phyloP scores from a whole-genome alignment of 768 basidiomycete genomes.

The Cystofilobasidium macerans region DNA sequence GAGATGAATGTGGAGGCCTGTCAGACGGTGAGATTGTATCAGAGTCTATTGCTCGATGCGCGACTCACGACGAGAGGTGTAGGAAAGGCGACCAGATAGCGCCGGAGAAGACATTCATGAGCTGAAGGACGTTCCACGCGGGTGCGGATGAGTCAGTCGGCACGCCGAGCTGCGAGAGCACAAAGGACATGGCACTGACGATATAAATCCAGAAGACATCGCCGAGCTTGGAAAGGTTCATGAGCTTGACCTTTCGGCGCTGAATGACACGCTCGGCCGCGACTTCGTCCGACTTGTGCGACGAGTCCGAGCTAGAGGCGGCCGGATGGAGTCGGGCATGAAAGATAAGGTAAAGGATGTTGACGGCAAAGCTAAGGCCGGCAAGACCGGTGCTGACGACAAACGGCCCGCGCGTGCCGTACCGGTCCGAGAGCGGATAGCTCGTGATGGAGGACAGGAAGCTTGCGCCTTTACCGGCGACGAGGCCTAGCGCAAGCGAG shows the following conservation, averaged over 20 bases:
- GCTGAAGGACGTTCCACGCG: neutral
- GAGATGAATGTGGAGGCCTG: neutral
- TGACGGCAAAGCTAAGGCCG: constrained; percentile 46
- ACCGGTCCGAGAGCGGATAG: constrained; percentile 59
- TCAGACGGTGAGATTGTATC: too few species aligned
- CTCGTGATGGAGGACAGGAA: constrained; percentile 65
- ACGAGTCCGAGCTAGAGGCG: constrained; percentile 54
- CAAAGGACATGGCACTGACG: constrained; percentile 31
- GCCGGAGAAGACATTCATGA: constrained; percentile 61
- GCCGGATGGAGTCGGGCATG: constrained; percentile 55
- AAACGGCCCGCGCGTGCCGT: constrained; percentile 63
- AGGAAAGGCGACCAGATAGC: constrained; percentile 67
- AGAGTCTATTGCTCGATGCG: constrained; percentile 50
- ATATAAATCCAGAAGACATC: constrained; percentile 53
- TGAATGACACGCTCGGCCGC: constrained; percentile 31
- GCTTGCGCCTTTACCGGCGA: constrained; percentile 66
- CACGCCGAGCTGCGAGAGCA: too few species aligned
- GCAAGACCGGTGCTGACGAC: constrained; percentile 56
- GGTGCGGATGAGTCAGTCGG: too few species aligned
- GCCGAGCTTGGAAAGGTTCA: constrained; percentile 52
- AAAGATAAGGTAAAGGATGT: constrained; percentile 54
- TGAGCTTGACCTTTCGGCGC: constrained; percentile 39
- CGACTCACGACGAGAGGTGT: constrained; percentile 58
- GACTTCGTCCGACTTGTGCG: constrained; percentile 38
- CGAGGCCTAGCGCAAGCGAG: constrained; percentile 69